Evolutionary conservation across 2,329 filamentous ascomycete genomes (phyloP), one percentile per base, ranked within the genome.

Genomic region (Neofusicoccum kwambonambiense): DNA sequence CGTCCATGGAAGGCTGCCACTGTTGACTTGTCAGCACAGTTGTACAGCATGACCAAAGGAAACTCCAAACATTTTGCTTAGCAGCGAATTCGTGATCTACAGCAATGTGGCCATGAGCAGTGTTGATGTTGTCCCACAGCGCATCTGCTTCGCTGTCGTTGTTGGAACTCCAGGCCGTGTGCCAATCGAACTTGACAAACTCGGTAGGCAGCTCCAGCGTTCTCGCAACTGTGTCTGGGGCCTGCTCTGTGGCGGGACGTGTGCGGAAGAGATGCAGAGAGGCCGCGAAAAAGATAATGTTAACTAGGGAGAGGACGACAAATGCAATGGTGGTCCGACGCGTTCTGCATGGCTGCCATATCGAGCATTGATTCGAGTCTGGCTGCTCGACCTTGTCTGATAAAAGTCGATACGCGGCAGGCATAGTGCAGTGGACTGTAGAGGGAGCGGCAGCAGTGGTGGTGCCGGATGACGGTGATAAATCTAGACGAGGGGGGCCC

Each of bases 91-190:
- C 35, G 8, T 12, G 54, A 4, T 34, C 39, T 4, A 58, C 54
- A n/a, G 54, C 54, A 17, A 58, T 44, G 17, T 58, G 54, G 19
- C 54, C 54, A 17, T 58, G 54, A 8, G 54, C 54, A 44, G 54
- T 58, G 39, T 42, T 44, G 22, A 58, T 58, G 54, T 35, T 45
- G 42, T 58, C 22, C 37, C 54, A 58, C 4, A 58, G 54, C 13
- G 4, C 15, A 34, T 58, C 42, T 22, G 54, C 54, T 17, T 44
- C 54, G 19, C 39, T 58, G 42, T 58, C 54, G 6, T 58, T 58
- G 54, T 58, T 45, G 42, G 54, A 58, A 17, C 54, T 13, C 54
- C 54, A 58, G 1, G 54, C 39, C 7, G 54, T 58, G 39, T 58
- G 54, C 54, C 54, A 58, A 13, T 22, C 44, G 19, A 58, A 58